Base-by-base conservation (phyloP, 1,284 basidiomycete genomes). In the Ganoderma boninense region DNA sequence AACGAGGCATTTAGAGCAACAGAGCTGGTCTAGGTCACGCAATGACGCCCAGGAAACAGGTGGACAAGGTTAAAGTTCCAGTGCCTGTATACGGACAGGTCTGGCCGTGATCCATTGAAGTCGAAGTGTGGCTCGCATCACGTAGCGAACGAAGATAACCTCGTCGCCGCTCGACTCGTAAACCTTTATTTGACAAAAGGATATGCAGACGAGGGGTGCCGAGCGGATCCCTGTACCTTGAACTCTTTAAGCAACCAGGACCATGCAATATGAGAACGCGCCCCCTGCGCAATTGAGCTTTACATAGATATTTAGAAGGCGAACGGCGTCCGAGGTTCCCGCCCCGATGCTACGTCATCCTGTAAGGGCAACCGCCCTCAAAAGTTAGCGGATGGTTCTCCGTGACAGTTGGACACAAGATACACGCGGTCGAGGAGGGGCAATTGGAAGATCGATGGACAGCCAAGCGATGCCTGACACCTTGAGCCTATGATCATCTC, bases 261-360 rank as follows among this genome's bases (percentile, higher is more conserved):
- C 20, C 32, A 4, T 57, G 2, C 54, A 18, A 20, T 32, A 20
- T 11, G 29, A 56, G 54, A 32, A 32, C 16, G n/a, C n/a, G n/a
- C 54, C 54, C 26, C 29, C 18, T 16, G 18, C 54, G 54, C 54
- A 54, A 32, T 56, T 59, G 57, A 59, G 35, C 20, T 59, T 32
- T 38, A 32, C 26, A 56, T 56, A 32, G 23, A 29, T 56, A 52
- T 23, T 29, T 56, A 56, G 20, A 29, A 32, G 64, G 44, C n/a
- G 18, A 11, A n/a, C 57, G 29, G 57, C n/a, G 32, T 38, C 57
- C 35, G 38, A 38, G 38, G 10, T 60, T 40, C 18, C 20, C 38
- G 57, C 57, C 57, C 57, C 32, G 20, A 60, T 11, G 40, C 67
- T 73, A 71, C 72, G 72, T 73, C 72, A 73, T 72, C 67, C 38